phyloP scores from a whole-genome alignment of 2,329 filamentous ascomycete species.

The Myotisia sp. region DNA sequence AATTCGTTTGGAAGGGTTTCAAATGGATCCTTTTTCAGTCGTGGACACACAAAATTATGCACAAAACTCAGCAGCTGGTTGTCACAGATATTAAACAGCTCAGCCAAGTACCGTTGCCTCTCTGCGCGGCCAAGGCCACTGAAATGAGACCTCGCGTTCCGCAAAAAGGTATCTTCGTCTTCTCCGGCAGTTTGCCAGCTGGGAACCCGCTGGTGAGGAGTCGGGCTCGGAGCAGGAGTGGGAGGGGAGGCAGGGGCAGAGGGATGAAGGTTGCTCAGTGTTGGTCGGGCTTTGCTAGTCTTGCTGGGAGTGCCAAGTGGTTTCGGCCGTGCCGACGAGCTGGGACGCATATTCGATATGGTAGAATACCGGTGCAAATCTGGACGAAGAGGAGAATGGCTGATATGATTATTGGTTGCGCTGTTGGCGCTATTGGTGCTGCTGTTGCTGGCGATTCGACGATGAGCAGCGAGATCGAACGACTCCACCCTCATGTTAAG shows the following conservation, averaged over 20 bases:
- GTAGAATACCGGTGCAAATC: slow-evolving; percentile 6
- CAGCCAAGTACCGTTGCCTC: slow-evolving; percentile 67
- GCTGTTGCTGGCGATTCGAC: slow-evolving; percentile 1
- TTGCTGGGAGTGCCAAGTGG: slow-evolving; percentile 38
- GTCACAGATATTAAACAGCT: slow-evolving; percentile 84
- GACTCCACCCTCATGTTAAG: no score
- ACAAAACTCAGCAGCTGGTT: slow-evolving; percentile 93
- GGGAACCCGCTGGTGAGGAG: slow-evolving; percentile 46
- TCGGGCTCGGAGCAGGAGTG: slow-evolving; percentile 53
- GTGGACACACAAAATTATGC: slow-evolving; percentile 83
- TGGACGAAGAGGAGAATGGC: not conserved
- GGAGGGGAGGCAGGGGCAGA: slow-evolving; percentile 52
- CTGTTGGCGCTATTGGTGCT: slow-evolving; percentile 16
- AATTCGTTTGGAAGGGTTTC: slow-evolving; percentile 82
- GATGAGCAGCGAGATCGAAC: no score
- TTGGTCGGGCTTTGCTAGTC: slow-evolving; percentile 23
- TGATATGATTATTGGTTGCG: not conserved
- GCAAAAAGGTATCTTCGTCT: slow-evolving; percentile 69
- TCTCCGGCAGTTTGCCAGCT: slow-evolving; percentile 36
- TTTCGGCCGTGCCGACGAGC: slow-evolving; percentile 15
- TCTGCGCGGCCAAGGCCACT: slow-evolving; percentile 60
- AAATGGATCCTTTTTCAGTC: slow-evolving; percentile 93
- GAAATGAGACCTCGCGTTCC: slow-evolving; percentile 68
- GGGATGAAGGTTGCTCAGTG: slow-evolving; percentile 44
- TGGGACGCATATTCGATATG: slow-evolving; percentile 7